Evolutionary conservation across 2,329 filamentous ascomycete genomes (phyloP).

Genomic region (Ramichloridium luteum): DNA sequence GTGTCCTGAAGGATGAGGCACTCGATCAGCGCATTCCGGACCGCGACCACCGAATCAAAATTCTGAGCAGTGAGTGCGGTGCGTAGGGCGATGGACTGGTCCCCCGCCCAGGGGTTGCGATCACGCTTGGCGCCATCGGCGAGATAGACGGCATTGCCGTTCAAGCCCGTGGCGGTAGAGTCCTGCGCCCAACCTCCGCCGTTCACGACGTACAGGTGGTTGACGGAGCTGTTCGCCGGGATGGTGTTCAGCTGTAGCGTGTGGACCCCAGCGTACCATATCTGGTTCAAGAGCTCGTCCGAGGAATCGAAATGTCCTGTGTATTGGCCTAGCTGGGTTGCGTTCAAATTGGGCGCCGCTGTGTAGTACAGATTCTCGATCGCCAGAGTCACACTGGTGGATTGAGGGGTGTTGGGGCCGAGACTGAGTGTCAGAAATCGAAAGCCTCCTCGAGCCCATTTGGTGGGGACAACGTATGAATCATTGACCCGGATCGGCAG

Average conservation of each 20-base stretch:
- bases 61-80: conserved; percentile 38
- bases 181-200: conserved; percentile 1
- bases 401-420: background rate
- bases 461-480: background rate
- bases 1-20: conserved; percentile 2
- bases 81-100: conserved; percentile 43
- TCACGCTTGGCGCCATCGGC: conserved; percentile 49
- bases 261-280: conserved; percentile 34
- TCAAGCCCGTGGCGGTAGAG: conserved; percentile 9
- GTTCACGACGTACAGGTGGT: conserved; percentile 18
- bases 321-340: conserved; percentile 27
- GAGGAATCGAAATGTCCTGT: conserved; percentile 32
- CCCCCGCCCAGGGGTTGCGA: conserved; percentile 48
- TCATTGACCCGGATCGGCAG: background rate
- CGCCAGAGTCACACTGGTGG: background rate
- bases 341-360: conserved; percentile 1
- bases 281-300: conserved; percentile 32
- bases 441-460: conserved; percentile 1
- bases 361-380: background rate
- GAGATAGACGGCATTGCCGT: conserved; percentile 24
- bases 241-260: conserved; percentile 20
- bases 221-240: conserved; percentile 7
- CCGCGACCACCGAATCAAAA: conserved; percentile 18
- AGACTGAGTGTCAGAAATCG: conserved; percentile 1
- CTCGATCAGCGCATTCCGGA: conserved; percentile 16